Conservation (phyloP, 2,329 filamentous ascomycete species). For the Aspergillus sp. region DNA sequence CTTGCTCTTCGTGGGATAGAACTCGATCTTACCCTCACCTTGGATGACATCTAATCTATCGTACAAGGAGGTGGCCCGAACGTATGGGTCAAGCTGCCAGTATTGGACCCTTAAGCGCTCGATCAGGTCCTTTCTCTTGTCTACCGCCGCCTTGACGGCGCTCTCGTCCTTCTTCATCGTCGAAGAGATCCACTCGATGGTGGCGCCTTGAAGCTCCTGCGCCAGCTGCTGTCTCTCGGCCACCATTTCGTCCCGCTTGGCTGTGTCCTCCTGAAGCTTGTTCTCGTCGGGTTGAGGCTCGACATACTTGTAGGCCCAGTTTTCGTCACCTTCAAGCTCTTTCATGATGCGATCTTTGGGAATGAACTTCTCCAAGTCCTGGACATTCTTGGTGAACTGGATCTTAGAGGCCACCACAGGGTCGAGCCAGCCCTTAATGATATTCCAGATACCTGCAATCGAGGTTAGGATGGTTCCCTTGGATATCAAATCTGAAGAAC, state of each 20-base stretch:
- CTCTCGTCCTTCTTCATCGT: slow-evolving; percentile 47
- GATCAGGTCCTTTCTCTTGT: slow-evolving; percentile 63
- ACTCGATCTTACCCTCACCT: slow-evolving; percentile 67
- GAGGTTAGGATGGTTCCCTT: background rate
- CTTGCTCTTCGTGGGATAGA: slow-evolving; percentile 57
- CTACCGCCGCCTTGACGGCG: slow-evolving; percentile 54
- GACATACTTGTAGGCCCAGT: slow-evolving; percentile 79
- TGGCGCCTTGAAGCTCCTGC: slow-evolving; percentile 71
- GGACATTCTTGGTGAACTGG: slow-evolving; percentile 80
- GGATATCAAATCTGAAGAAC: slow-evolving; percentile 23
- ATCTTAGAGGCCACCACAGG: slow-evolving; percentile 94
- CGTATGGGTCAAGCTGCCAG: slow-evolving; percentile 85
- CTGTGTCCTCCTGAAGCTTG: slow-evolving; percentile 67
- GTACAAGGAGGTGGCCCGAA: slow-evolving; percentile 80
- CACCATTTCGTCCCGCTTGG: slow-evolving; percentile 64
- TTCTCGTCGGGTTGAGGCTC: slow-evolving; percentile 80
- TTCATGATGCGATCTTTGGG: slow-evolving; percentile 69
- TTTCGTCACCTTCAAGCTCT: slow-evolving; percentile 82
- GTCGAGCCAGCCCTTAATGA: slow-evolving; percentile 94
- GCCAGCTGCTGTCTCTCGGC: slow-evolving; percentile 66
- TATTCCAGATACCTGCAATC: slow-evolving; percentile 81
- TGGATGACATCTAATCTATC: slow-evolving; percentile 76
- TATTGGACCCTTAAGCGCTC: slow-evolving; percentile 71
- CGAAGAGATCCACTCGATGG: slow-evolving; percentile 71
- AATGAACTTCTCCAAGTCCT: slow-evolving; percentile 79